Percentiles rank a stretch among this genome's conserved stretches.
Conservation (phyloP, 1,284 basidiomycete species). For the Ustilago hordei region DNA sequence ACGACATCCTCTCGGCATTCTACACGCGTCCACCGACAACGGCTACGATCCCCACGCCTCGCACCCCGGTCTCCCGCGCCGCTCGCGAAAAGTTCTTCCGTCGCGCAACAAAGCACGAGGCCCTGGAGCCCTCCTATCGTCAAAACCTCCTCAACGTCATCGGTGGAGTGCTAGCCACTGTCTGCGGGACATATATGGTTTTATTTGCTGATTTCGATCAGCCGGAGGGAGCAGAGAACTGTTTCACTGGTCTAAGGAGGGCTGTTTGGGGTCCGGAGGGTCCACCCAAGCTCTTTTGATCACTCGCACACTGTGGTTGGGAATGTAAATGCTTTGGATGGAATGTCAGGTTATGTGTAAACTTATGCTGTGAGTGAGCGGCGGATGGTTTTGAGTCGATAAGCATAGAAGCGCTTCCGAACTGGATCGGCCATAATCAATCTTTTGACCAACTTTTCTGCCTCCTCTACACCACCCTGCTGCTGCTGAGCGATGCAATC, state of each 20-base stretch:
- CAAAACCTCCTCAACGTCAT: constrained; percentile 41
- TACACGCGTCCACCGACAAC: constrained; percentile 29
- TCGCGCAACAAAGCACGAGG: constrained; percentile 32
- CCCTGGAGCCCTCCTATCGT: constrained; percentile 8
- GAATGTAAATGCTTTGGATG: not conserved
- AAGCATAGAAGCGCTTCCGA: constrained; percentile 46
- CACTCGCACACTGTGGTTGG: not conserved
- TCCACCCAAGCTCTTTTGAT: constrained; percentile 29
- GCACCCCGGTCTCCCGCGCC: not conserved
- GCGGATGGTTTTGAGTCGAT: constrained; percentile 29
- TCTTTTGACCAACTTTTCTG: constrained; percentile 30
- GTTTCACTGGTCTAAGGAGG: constrained; percentile 24
- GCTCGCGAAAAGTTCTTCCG: constrained; percentile 35
- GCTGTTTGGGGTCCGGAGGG: constrained; percentile 33
- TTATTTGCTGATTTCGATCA: constrained; percentile 42
- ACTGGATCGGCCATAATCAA: constrained; percentile 53
- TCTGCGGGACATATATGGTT: constrained; percentile 30
- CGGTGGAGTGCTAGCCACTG: constrained; percentile 21
- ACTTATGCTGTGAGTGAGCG: not conserved
- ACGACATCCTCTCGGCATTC: constrained; percentile 27
- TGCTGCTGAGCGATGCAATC: constrained; percentile 29
- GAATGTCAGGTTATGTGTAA: not conserved
- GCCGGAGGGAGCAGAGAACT: constrained; percentile 14
- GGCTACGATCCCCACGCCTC: not conserved
- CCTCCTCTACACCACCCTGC: constrained; percentile 9